Conservation (phyloP, 768 basidiomycete species). For the Pisolithus albus region DNA sequence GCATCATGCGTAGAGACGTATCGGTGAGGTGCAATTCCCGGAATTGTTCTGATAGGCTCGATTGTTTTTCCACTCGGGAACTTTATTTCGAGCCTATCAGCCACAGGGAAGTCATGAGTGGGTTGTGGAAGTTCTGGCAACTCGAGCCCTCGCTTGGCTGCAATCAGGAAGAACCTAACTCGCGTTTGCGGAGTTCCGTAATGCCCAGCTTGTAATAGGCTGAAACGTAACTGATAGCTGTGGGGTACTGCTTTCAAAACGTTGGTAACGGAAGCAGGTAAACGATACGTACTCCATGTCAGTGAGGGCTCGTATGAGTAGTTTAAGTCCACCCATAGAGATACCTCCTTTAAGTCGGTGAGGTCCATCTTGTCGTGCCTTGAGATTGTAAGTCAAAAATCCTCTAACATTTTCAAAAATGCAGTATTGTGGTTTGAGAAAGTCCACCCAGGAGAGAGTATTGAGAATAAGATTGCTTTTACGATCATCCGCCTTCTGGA, state of each 20-base stretch:
- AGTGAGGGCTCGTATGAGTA: constrained; percentile 52
- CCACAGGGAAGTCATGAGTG: constrained; percentile 35
- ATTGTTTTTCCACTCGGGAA: constrained; percentile 36
- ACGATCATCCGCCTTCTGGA: constrained; percentile 53
- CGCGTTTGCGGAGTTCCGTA: constrained; percentile 41
- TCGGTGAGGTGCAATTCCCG: constrained; percentile 50
- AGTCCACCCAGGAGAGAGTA: constrained; percentile 39
- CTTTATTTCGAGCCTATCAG: constrained; percentile 44
- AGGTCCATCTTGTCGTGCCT: constrained; percentile 28
- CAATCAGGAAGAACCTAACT: constrained; percentile 45
- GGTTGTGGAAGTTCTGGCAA: constrained; percentile 38
- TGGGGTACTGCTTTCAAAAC: background rate
- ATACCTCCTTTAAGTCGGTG: constrained; percentile 58
- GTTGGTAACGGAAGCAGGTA: background rate
- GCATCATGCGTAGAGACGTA: constrained; percentile 64
- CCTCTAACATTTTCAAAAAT: constrained; percentile 46
- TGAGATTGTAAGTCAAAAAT: constrained; percentile 36
- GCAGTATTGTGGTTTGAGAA: constrained; percentile 35
- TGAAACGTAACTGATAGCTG: constrained; percentile 40
- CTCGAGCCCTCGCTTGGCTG: constrained; percentile 29
- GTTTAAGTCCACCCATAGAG: constrained; percentile 67
- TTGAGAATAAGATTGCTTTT: constrained; percentile 68
- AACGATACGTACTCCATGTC: constrained; percentile 51
- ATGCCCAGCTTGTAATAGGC: constrained; percentile 40
- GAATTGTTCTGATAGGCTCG: constrained; percentile 37